Conservation (phyloP, 345 rosid genomes). For the Sisymbrium irio region DNA sequence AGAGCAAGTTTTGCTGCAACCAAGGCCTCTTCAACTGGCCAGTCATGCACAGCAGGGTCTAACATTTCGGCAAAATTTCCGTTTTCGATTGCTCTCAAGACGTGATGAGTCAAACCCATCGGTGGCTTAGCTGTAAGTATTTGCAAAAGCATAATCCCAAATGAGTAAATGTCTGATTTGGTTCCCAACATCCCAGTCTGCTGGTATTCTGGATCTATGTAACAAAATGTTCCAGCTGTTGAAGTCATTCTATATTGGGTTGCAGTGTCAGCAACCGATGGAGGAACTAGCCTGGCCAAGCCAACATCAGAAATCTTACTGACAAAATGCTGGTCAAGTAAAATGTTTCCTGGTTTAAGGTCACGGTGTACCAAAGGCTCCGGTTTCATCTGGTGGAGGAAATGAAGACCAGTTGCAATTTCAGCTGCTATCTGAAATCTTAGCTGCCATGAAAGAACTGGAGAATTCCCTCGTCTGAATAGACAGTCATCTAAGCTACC, state of each 20-base stretch:
- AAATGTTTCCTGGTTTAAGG: slow-evolving; percentile 84
- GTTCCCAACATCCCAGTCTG: slow-evolving; percentile 87
- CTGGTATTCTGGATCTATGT: slow-evolving; percentile 94
- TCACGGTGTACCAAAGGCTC: slow-evolving; percentile 95
- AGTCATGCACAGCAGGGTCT: slow-evolving; percentile 61
- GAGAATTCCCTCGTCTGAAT: slow-evolving; percentile 48
- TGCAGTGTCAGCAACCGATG: slow-evolving; percentile 54
- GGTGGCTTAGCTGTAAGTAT: slow-evolving; percentile 81
- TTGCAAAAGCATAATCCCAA: slow-evolving; percentile 79
- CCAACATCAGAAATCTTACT: slow-evolving; percentile 97
- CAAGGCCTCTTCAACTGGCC: slow-evolving; percentile 74
- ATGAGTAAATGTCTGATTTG: slow-evolving; percentile 81
- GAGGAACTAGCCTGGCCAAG: slow-evolving; percentile 90
- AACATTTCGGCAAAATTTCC: slow-evolving; percentile 51
- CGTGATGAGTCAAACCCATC: slow-evolving; percentile 76
- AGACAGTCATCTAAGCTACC: slow-evolving; percentile 90
- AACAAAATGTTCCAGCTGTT: slow-evolving; percentile 92
- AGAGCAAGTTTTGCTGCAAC: slow-evolving; percentile 60
- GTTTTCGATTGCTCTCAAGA: slow-evolving; percentile 58
- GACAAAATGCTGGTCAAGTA: slow-evolving; percentile 70
- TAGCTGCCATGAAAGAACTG: slow-evolving; percentile 66
- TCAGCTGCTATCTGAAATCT: slow-evolving; percentile 81
- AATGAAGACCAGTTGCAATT: slow-evolving; percentile 77
- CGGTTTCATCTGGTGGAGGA: slow-evolving; percentile 90
- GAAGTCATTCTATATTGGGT: slow-evolving; percentile 89